Percentiles rank a stretch among this genome's conserved stretches.
Evolutionary conservation across 495 filamentous ascomycete species (phyloP).

Genomic region (Echria macrotheca): DNA sequence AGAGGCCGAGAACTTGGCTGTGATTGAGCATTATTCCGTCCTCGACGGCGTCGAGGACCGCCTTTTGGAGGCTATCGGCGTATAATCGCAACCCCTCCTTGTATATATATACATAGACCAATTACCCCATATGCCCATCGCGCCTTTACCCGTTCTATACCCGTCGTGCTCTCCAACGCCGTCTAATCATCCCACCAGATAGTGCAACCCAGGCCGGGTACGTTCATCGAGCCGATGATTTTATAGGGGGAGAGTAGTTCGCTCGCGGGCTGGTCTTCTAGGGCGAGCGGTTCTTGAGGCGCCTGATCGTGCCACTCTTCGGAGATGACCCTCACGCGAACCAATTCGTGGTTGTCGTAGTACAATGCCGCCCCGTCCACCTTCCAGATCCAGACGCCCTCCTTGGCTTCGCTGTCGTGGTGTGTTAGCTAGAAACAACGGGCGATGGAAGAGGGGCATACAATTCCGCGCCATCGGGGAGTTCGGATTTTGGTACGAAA

Average conservation of each 20-base stretch:
- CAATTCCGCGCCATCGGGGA: constrained; percentile 71
- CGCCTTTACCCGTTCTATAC: neutral
- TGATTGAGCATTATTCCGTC: constrained; percentile 87
- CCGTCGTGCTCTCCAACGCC: neutral
- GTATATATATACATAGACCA: neutral
- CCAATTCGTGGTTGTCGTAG: constrained; percentile 83
- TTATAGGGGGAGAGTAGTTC: constrained; percentile 53
- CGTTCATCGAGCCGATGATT: constrained; percentile 57
- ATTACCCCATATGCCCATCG: neutral
- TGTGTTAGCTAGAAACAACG: constrained; percentile 1
- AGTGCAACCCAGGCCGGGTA: constrained; percentile 45
- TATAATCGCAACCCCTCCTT: constrained; percentile 23
- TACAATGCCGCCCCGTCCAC: constrained; percentile 65
- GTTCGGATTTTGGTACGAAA: constrained; percentile 61
- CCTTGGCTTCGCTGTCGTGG: constrained; percentile 53
- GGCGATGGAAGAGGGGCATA: constrained; percentile 36
- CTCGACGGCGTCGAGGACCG: constrained; percentile 81
- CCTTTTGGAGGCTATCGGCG: constrained; percentile 54
- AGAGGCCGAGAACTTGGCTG: constrained; percentile 93
- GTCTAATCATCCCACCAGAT: constrained; percentile 47
- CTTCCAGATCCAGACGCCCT: constrained; percentile 78
- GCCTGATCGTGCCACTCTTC: constrained; percentile 88
- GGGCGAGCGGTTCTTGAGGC: constrained; percentile 58
- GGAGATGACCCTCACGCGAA: constrained; percentile 73
- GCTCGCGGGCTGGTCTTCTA: constrained; percentile 32